Evolutionary conservation across 305 asterid species (phyloP).

Genomic region (Solanum hybrid): DNA sequence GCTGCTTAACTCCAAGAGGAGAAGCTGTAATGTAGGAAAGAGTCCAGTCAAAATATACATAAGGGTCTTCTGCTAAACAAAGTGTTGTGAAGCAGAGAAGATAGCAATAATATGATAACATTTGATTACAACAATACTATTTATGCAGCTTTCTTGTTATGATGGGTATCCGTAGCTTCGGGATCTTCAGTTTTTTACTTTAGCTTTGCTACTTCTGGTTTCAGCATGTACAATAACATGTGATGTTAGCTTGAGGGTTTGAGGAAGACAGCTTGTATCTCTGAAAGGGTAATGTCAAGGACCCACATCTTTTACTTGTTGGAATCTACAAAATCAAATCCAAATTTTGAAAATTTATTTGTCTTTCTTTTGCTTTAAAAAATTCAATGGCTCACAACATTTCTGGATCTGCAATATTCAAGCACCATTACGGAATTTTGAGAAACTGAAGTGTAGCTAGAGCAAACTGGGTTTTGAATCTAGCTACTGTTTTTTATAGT

Average conservation of each 20-base stretch:
- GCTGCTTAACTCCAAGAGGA: slow-evolving; percentile 79
- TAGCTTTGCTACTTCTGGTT: neutral
- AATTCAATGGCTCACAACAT: neutral
- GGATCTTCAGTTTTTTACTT: neutral
- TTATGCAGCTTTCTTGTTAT: neutral
- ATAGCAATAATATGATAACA: slow-evolving; percentile 28
- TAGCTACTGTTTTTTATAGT: too few relatives aligned
- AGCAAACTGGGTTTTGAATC: too few relatives aligned
- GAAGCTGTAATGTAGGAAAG: slow-evolving; percentile 72
- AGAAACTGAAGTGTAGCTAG: neutral
- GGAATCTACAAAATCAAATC: neutral
- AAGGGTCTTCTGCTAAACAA: slow-evolving; percentile 66
- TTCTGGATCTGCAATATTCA: neutral
- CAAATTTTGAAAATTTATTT: neutral
- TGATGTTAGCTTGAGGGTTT: slow-evolving; percentile 1
- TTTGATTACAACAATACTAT: slow-evolving; percentile 12
- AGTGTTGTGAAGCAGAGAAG: slow-evolving; percentile 21
- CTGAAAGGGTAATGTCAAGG: neutral
- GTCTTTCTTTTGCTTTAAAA: neutral
- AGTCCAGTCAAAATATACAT: slow-evolving; percentile 70
- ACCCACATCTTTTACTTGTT: neutral
- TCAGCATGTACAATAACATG: neutral
- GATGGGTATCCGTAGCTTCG: neutral
- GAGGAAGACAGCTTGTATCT: slow-evolving; percentile 10
- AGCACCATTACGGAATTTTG: neutral